These are phyloP conservation scores for Nepenthes alata DNA, from an alignment of 179 eudicot genomes.

Conservation along the genomic window DNA sequence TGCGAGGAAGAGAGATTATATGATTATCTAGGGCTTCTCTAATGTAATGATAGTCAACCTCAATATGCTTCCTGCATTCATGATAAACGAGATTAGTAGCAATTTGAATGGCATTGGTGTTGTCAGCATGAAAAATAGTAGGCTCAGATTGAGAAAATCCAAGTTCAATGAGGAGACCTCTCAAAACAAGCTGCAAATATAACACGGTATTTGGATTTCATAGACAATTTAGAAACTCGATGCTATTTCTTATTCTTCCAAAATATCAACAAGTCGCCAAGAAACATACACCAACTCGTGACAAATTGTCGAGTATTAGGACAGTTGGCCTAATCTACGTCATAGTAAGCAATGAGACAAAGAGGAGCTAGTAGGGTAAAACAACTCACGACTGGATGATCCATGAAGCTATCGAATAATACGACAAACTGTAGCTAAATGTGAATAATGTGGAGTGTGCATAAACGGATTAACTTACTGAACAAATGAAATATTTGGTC, in stretches of 20 bases:
- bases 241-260: conserved; percentile 15
- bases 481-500: not conserved
- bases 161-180: too few species aligned
- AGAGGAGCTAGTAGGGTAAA: not conserved
- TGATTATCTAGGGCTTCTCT: too few species aligned
- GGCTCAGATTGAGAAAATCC: too few species aligned
- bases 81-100: too few species aligned
- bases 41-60: too few species aligned
- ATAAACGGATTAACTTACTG: not conserved
- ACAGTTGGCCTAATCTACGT: not conserved
- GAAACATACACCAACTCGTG: conserved; percentile 3
- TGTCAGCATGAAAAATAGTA: too few species aligned
- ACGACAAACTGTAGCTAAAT: not conserved
- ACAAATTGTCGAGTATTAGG: not conserved
- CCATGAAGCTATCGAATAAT: not conserved
- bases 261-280: conserved; percentile 5
- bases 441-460: not conserved
- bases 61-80: too few species aligned
- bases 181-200: conserved; percentile 6
- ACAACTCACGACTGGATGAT: not conserved
- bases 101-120: too few species aligned
- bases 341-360: not conserved
- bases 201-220: not conserved
- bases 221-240: conserved; percentile 6
- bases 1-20: too few species aligned